A percentile compares a stretch with the other conserved stretches of the same genome.
Evolutionary conservation across 495 filamentous ascomycete species (phyloP).

Genomic region (Penicillium soppii): DNA sequence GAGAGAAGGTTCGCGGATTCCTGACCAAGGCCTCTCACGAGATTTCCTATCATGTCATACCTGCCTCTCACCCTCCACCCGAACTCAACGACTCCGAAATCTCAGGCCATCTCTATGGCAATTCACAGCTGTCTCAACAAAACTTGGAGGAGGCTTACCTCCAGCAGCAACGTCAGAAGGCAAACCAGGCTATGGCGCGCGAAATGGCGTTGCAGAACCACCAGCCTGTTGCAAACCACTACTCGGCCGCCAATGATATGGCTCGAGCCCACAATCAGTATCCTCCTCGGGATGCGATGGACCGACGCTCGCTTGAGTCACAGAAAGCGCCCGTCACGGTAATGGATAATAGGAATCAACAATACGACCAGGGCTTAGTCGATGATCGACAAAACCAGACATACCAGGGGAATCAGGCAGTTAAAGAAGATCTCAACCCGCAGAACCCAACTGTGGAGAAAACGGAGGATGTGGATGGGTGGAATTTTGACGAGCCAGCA

Average conservation of each 20-base stretch:
- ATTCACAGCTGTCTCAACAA: constrained; percentile 46
- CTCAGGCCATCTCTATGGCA: constrained; percentile 44
- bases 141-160: constrained; percentile 53
- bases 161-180: constrained; percentile 44
- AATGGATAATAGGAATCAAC: constrained; percentile 38
- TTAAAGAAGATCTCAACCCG: constrained; percentile 32
- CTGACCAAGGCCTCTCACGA: constrained; percentile 57
- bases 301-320: constrained; percentile 39
- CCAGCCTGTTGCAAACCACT: constrained; percentile 43
- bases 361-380: constrained; percentile 35
- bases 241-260: constrained; percentile 43
- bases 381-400: constrained; percentile 61
- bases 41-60: constrained; percentile 55
- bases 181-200: constrained; percentile 46
- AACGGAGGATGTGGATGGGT: constrained; percentile 66
- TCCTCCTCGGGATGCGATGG: constrained; percentile 28
- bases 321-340: constrained; percentile 37
- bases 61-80: constrained; percentile 46
- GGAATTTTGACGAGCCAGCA: constrained; percentile 83
- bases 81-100: constrained; percentile 48
- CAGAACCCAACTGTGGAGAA: constrained; percentile 36
- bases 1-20: constrained; percentile 51
- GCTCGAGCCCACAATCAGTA: constrained; percentile 36
- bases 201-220: constrained; percentile 48
- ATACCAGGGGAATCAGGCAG: constrained; percentile 48